Percentiles rank a stretch among this genome's conserved stretches.
These are phyloP conservation scores for Diddensiella caesifluorescens DNA, from an alignment of 805 yeast species.

Conservation along the genomic window DNA sequence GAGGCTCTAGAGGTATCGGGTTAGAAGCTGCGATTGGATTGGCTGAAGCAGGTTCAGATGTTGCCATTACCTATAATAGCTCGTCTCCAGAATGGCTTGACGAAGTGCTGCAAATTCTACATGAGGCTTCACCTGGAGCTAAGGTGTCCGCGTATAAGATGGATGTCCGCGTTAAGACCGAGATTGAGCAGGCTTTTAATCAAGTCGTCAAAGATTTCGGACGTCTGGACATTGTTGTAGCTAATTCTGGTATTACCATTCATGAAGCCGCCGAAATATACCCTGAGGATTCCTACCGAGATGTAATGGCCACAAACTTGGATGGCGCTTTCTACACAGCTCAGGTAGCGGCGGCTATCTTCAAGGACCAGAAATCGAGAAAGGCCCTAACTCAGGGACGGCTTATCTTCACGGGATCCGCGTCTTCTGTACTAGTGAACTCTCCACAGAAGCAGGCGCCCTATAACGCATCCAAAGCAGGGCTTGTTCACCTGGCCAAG, in stretches of 20 bases:
- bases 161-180: not conserved
- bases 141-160: slow-evolving; percentile 1
- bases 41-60: slow-evolving; percentile 42
- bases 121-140: not conserved
- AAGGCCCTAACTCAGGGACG: slow-evolving; percentile 47
- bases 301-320: slow-evolving; percentile 53
- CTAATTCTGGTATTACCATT: slow-evolving; percentile 61
- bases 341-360: slow-evolving; percentile 56
- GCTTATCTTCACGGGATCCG: slow-evolving; percentile 55
- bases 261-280: slow-evolving; percentile 58
- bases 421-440: slow-evolving; percentile 60
- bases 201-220: slow-evolving; percentile 37
- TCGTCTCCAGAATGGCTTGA: not conserved
- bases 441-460: slow-evolving; percentile 62
- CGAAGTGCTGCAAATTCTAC: not conserved
- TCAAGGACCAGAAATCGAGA: slow-evolving; percentile 41
- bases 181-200: not conserved
- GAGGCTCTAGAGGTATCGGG: slow-evolving; percentile 52
- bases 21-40: slow-evolving; percentile 43
- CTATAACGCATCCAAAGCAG: slow-evolving; percentile 66
- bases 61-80: slow-evolving; percentile 25
- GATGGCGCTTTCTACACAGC: slow-evolving; percentile 57
- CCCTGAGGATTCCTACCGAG: slow-evolving; percentile 53
- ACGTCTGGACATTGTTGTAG: slow-evolving; percentile 48
- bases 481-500: slow-evolving; percentile 55